Evolutionary conservation across 495 filamentous ascomycete species (phyloP).

Genomic region (Hyphodiscus hymeniophilus): DNA sequence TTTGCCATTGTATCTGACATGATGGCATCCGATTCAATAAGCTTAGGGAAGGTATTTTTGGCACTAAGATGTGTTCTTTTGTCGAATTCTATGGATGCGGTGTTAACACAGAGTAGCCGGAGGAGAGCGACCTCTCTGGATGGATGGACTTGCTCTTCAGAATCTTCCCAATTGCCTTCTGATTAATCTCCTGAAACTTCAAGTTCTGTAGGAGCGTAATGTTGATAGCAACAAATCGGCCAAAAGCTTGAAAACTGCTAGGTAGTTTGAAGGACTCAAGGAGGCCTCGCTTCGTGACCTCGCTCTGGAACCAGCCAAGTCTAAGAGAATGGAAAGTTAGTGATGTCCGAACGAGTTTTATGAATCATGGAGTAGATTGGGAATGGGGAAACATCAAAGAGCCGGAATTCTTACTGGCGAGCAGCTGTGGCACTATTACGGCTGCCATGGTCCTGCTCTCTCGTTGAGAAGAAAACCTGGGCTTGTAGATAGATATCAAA

Average conservation of each 20-base stretch:
- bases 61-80: conserved; percentile 65
- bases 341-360: background rate
- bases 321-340: conserved; percentile 35
- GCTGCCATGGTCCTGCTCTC: conserved; percentile 49
- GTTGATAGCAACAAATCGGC: conserved; percentile 57
- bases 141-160: conserved; percentile 53
- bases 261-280: conserved; percentile 47
- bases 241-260: conserved; percentile 46
- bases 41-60: conserved; percentile 40
- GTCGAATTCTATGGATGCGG: conserved; percentile 54
- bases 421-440: conserved; percentile 44
- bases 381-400: background rate
- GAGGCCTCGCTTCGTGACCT: conserved; percentile 45
- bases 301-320: conserved; percentile 51
- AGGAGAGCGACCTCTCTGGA: background rate
- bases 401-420: conserved; percentile 26
- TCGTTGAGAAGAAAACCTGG: conserved; percentile 64
- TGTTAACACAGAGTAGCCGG: background rate
- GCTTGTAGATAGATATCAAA: conserved; percentile 63
- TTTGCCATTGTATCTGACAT: conserved; percentile 52
- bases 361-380: background rate
- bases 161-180: conserved; percentile 61
- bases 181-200: conserved; percentile 67
- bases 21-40: conserved; percentile 38
- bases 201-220: conserved; percentile 53